A percentile compares a stretch with the other conserved stretches of the same genome.
phyloP scores from a whole-genome alignment of 108 stramenopile genomes.

The Skeletonema potamos region DNA sequence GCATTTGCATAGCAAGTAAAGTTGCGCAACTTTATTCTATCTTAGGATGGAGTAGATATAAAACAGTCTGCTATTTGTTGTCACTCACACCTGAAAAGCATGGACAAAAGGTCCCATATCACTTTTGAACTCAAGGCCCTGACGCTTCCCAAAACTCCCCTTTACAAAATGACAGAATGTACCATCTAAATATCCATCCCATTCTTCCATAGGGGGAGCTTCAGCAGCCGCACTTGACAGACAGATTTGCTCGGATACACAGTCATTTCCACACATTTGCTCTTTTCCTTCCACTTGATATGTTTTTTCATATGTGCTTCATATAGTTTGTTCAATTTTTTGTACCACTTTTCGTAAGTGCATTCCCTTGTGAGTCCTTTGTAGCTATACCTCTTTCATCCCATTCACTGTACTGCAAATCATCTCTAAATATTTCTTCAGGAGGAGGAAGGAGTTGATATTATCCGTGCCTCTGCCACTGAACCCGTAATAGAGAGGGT shows the following conservation, averaged over 20 bases:
- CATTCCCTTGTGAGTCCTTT: slow-evolving; percentile 41
- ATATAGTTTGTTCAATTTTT: slow-evolving; percentile 55
- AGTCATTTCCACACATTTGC: neutral
- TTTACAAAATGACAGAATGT: slow-evolving; percentile 49
- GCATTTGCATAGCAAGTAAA: too few relatives aligned
- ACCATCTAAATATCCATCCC: slow-evolving; percentile 36
- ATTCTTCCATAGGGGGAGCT: slow-evolving; percentile 6
- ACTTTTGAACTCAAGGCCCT: slow-evolving; percentile 57
- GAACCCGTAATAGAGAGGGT: slow-evolving; percentile 51
- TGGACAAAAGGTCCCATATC: slow-evolving; percentile 77
- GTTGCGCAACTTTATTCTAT: too few relatives aligned
- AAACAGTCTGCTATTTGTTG: too few relatives aligned
- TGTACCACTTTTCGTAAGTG: slow-evolving; percentile 53
- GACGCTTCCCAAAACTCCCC: slow-evolving; percentile 68
- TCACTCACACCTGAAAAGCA: slow-evolving; percentile 38
- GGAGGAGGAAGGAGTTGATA: slow-evolving; percentile 45
- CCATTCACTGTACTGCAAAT: slow-evolving; percentile 27
- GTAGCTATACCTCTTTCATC: slow-evolving; percentile 55
- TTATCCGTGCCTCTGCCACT: slow-evolving; percentile 17
- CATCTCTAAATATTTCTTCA: slow-evolving; percentile 48
- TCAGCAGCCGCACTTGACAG: neutral
- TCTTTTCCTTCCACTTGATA: slow-evolving; percentile 41
- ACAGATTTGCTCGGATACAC: neutral
- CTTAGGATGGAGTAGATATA: too few relatives aligned
- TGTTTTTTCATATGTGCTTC: slow-evolving; percentile 59